Percentiles rank a stretch among this genome's conserved stretches.
These are phyloP conservation scores for Apophysomyces sp. DNA, from an alignment of 371 early-diverging fungal species.

Conservation along the genomic window DNA sequence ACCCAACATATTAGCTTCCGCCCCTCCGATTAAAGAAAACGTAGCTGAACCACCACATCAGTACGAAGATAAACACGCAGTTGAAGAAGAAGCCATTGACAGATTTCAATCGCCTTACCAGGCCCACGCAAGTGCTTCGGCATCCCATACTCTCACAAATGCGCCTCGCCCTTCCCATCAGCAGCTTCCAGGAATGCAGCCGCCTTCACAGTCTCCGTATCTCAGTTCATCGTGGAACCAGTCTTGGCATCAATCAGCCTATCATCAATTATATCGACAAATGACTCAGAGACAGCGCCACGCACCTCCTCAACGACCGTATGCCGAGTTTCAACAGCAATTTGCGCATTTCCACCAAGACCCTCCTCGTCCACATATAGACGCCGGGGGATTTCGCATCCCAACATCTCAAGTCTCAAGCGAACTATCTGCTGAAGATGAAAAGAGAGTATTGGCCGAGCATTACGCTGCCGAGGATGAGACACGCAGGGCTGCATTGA, in stretches of 20 bases:
- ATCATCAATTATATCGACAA: conserved; percentile 41
- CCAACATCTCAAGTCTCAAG: not conserved
- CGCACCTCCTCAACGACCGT: conserved; percentile 29
- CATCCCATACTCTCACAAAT: conserved; percentile 5
- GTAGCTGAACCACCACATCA: not conserved
- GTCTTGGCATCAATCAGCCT: conserved; percentile 19
- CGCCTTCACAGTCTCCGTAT: not conserved
- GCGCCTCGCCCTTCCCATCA: conserved; percentile 13
- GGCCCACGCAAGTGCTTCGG: conserved; percentile 6
- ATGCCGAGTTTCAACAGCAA: conserved; percentile 34
- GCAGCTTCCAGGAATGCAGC: conserved; percentile 11
- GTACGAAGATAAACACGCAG: not conserved
- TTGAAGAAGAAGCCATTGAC: not conserved
- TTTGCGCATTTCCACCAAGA: conserved; percentile 20
- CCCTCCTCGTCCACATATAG: conserved; percentile 18
- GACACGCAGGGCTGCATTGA: not conserved
- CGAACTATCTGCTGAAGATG: conserved; percentile 12
- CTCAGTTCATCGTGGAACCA: not conserved
- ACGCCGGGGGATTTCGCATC: conserved; percentile 52
- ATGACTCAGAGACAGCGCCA: conserved; percentile 29
- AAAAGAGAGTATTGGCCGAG: conserved; percentile 12
- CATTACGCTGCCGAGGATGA: conserved; percentile 4
- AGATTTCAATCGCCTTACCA: conserved; percentile 15
- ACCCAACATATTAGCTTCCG: not conserved
- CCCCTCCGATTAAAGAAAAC: not conserved